Base-by-base conservation (phyloP, 1,284 basidiomycete genomes). In the Apiotrichum sp. region DNA sequence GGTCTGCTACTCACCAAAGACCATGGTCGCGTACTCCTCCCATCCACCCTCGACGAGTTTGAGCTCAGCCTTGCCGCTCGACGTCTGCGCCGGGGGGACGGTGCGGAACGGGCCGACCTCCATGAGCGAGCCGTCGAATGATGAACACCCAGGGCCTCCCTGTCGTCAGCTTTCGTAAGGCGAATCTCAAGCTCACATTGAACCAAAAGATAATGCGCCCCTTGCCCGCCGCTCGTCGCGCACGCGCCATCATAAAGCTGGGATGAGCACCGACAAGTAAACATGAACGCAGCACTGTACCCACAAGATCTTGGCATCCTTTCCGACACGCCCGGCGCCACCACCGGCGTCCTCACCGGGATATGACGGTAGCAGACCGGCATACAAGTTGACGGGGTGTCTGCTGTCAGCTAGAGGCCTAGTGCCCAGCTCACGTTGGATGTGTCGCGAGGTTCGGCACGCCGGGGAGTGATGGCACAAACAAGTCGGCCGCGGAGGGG, bases 11-110 rank as follows among this genome's bases (percentile, higher is more conserved):
- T 71, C 62, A 93, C 92, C 77, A 69, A 89, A 98, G 56, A 98
- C 84, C 77, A 98, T 85, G 47, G 90, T 95, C n/a, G 90, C 88
- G 70, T 95, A 98, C 74, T 98, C 96, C 73, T 98, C 95, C 95
- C 95, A 99, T 6, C 93, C 93, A 32, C 92, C 93, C 39, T 93
- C 87, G 6, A 84, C 80, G 52, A 86, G 83, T 62, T 83, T 83
- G 56, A 97, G 80, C 13, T 87, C 85, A 31, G 87, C 87, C n/a
- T 86, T 79, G 6, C 84, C 86, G 6, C 67, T 69, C 36, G 57
- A 57, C 3, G 69, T 72, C 59, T 69, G 66, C 32, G 56, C 51
- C 3, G 64, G 65, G 7, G 70, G 72, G 31, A 74, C 87, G 64
- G 86, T 80, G 55, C 86, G 80, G 83, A 93, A 95, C 4, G 95